Evolutionary conservation across 352 stramenopile genomes (phyloP), one percentile per base, ranked within the genome.

Genomic region (Pythium biforme): DNA sequence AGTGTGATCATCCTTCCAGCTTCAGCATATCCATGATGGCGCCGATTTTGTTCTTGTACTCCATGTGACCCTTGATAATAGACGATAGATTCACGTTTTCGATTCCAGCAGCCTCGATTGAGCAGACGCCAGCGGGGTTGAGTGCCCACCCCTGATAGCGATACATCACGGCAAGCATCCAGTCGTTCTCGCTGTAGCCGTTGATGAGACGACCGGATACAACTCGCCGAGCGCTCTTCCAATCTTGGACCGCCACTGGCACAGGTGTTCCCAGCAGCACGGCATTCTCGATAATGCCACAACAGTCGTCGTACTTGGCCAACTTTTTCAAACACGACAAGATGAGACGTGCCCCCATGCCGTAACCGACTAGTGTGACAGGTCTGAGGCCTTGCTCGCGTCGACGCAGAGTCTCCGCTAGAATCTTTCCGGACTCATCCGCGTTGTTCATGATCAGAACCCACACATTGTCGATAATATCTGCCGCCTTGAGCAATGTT

Each of bases 101-200:
- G 11, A 96, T 69, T 15, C 84, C 81, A 12, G 60, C 40, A 45
- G 88, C 81, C 17, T 91, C 67, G 39, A 94, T 74, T 12, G 86
- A 75, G 0, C 70, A 60, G 22, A 95, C 91, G 8, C 86, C 86
- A 3, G 86, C 84, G 8, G 84, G 90, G 66, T 92, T 85, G 14
- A 95, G 55, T 19, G 84, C 69, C 85, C 80, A 95, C 26, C 83
- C 81, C 49, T 95, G 85, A 53, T 92, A 92, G 10, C 90, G 79
- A 64, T 97, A 98, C 76, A 98, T 92, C 40, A 97, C 70, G 19
- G 81, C 83, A 22, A 98, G 76, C 81, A 97, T 96, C 77, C 85
- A 93, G 74, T 98, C 92, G 48, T 92, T 90, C 25, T 88, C 78
- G 0, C 79, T 94, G 66, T 92, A 98, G 19, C 89, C 89, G 64